phyloP scores from a whole-genome alignment of 305 asterid species.

The Fraxinus greggii region DNA sequence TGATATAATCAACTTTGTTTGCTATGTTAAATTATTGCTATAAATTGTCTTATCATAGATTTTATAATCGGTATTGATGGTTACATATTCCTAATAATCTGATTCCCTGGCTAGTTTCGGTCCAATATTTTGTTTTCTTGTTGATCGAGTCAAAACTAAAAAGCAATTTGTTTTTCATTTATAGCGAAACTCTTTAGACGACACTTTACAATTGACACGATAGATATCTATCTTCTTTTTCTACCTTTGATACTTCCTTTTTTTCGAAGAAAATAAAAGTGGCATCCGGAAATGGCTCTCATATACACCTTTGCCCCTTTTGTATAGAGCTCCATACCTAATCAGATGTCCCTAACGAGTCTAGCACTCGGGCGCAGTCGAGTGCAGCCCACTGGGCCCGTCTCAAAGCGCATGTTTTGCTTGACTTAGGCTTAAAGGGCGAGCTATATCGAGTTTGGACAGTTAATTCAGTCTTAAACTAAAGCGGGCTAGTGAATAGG shows the following conservation, averaged over 20 bases:
- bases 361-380: neutral
- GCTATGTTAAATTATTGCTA: neutral
- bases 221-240: no score
- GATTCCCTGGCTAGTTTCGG: conserved; percentile 20
- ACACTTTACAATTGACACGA: no score
- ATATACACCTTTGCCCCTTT: neutral
- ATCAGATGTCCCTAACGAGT: neutral
- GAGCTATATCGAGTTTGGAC: neutral
- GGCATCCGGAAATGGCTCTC: neutral
- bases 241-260: no score
- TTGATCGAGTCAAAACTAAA: neutral
- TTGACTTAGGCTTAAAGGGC: neutral
- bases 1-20: neutral
- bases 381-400: neutral
- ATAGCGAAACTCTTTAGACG: no score
- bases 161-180: neutral
- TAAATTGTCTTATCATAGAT: conserved; percentile 18
- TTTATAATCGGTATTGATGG: conserved; percentile 33
- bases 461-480: neutral
- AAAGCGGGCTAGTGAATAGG: neutral
- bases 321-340: neutral
- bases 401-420: neutral
- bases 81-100: conserved; percentile 31
- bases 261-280: neutral
- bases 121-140: conserved; percentile 9